Conservation (phyloP, 2,329 filamentous ascomycete genomes). For the Cadophora malorum region DNA sequence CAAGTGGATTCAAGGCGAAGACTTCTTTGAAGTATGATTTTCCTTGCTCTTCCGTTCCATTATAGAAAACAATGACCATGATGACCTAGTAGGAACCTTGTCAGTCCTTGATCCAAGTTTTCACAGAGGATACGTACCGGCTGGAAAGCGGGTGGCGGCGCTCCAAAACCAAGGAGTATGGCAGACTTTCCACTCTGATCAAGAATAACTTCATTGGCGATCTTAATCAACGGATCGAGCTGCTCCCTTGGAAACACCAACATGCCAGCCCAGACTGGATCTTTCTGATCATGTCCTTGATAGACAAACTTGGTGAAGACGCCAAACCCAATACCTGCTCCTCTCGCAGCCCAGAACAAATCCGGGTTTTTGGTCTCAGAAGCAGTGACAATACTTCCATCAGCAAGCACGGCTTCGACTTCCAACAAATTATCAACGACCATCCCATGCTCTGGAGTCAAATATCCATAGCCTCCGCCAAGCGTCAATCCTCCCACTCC, state of each 20-base stretch:
- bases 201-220: slow-evolving; percentile 28
- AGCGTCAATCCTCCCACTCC: slow-evolving; percentile 36
- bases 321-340: slow-evolving; percentile 41
- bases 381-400: slow-evolving; percentile 42
- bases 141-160: slow-evolving; percentile 25
- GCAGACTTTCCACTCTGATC: slow-evolving; percentile 19
- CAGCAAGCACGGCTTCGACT: slow-evolving; percentile 44
- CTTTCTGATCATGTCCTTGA: slow-evolving; percentile 28
- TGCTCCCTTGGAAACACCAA: slow-evolving; percentile 29
- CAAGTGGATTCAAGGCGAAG: slow-evolving; percentile 42
- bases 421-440: slow-evolving; percentile 35
- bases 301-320: slow-evolving; percentile 32
- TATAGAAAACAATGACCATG: slow-evolving; percentile 44
- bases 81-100: neutral
- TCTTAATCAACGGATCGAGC: slow-evolving; percentile 29
- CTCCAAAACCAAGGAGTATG: slow-evolving; percentile 20
- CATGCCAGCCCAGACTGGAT: slow-evolving; percentile 26
- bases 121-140: neutral
- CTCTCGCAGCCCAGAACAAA: slow-evolving; percentile 46
- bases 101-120: neutral
- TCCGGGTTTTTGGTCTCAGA: slow-evolving; percentile 41
- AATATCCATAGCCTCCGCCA: slow-evolving; percentile 55
- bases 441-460: slow-evolving; percentile 51
- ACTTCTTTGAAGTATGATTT: slow-evolving; percentile 42
- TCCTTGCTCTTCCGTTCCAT: slow-evolving; percentile 45